These are phyloP conservation scores for Catunica adiposa DNA, from an alignment of 2,329 filamentous ascomycete species.

Conservation along the genomic window DNA sequence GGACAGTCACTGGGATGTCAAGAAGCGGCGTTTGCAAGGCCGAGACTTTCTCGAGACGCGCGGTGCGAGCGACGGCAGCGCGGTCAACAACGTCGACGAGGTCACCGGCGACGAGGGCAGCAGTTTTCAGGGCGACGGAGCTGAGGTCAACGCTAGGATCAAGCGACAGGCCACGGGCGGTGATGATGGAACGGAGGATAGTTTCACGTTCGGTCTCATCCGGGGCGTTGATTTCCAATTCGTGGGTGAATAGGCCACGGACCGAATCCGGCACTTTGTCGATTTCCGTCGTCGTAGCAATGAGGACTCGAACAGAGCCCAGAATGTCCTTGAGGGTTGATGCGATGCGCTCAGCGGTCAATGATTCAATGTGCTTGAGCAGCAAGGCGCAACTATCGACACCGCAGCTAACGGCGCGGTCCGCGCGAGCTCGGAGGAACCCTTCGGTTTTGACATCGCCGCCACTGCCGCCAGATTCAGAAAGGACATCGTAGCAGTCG, in stretches of 20 bases:
- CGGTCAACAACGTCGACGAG: slow-evolving; percentile 87
- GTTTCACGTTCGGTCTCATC: slow-evolving; percentile 85
- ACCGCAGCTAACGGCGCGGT: slow-evolving; percentile 78
- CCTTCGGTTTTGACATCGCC: slow-evolving; percentile 90
- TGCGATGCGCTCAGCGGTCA: slow-evolving; percentile 82
- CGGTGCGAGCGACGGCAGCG: slow-evolving; percentile 59
- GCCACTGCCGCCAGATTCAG: slow-evolving; percentile 44
- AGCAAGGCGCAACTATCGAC: slow-evolving; percentile 66
- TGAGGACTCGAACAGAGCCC: slow-evolving; percentile 60
- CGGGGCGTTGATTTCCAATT: slow-evolving; percentile 82
- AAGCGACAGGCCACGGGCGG: slow-evolving; percentile 58
- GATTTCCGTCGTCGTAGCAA: slow-evolving; percentile 88
- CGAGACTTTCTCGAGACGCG: slow-evolving; percentile 48
- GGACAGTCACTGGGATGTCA: slow-evolving; percentile 38
- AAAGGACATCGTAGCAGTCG: slow-evolving; percentile 83
- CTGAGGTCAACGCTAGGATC: slow-evolving; percentile 71
- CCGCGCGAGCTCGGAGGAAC: slow-evolving; percentile 71
- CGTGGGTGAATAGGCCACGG: slow-evolving; percentile 82
- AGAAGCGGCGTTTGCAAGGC: slow-evolving; percentile 24
- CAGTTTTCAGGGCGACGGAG: slow-evolving; percentile 82
- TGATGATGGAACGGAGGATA: slow-evolving; percentile 63
- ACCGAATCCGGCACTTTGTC: slow-evolving; percentile 88
- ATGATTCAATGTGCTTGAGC: slow-evolving; percentile 76
- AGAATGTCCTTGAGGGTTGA: slow-evolving; percentile 71
- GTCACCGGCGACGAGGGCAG: slow-evolving; percentile 85